Conservation (phyloP, 305 asterid genomes). For the Plantago lanceolata region DNA sequence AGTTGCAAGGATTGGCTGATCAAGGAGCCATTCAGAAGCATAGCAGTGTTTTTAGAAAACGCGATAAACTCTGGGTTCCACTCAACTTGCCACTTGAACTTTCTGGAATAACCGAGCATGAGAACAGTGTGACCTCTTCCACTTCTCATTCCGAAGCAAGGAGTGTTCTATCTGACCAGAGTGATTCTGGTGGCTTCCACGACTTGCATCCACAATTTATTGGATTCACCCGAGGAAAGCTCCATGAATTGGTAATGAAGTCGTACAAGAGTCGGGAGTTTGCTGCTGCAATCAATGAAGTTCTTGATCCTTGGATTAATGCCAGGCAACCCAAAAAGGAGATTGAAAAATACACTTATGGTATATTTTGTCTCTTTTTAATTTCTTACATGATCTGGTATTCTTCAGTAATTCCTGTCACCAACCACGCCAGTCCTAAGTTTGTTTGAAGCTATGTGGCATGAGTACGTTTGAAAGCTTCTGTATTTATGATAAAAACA, state of each 20-base stretch:
- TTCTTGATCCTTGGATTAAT: constrained; percentile 96
- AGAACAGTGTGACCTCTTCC: constrained; percentile 27
- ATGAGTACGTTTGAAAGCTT: no score
- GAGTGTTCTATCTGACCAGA: constrained; percentile 3
- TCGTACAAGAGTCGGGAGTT: constrained; percentile 96
- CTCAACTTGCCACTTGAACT: constrained; percentile 43
- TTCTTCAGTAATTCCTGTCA: neutral
- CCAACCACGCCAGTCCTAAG: neutral
- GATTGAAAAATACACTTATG: constrained; percentile 53
- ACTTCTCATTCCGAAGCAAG: constrained; percentile 6
- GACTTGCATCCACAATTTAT: constrained; percentile 85
- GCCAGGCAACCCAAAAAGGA: constrained; percentile 90
- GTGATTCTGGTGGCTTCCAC: constrained; percentile 51
- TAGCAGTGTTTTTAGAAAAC: constrained; percentile 80
- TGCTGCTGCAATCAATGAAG: constrained; percentile 98
- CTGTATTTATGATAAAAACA: no score
- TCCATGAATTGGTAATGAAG: constrained; percentile 97
- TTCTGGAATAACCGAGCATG: constrained; percentile 34
- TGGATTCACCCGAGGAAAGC: constrained; percentile 92
- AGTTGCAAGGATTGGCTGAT: constrained; percentile 77
- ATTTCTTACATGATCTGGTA: neutral
- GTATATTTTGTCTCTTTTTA: constrained; percentile 31
- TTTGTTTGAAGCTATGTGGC: neutral
- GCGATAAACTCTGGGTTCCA: constrained; percentile 91
- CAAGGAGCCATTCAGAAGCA: constrained; percentile 72